These are phyloP conservation scores for Candida suzukii DNA, from an alignment of 805 yeast genomes.

Conservation along the genomic window DNA sequence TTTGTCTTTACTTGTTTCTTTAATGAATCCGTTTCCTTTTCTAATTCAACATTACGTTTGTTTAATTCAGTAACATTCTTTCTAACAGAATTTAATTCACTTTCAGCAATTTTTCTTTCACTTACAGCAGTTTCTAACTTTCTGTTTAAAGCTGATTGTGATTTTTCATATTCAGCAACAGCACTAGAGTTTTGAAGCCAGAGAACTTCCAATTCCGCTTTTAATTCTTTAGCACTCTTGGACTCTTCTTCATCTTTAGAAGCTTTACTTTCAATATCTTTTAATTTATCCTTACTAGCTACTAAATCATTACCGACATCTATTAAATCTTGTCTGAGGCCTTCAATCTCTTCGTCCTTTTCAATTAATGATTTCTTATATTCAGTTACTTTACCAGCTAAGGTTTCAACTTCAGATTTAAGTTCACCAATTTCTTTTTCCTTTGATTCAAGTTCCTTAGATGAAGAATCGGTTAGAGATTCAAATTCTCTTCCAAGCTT, in stretches of 20 bases:
- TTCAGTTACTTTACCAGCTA: slow-evolving; percentile 7
- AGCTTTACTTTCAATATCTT: slow-evolving; percentile 23
- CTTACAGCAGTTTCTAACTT: slow-evolving; percentile 12
- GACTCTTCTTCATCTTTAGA: background rate
- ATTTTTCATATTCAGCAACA: slow-evolving; percentile 27
- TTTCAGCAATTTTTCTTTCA: slow-evolving; percentile 5
- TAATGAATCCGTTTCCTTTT: slow-evolving; percentile 3
- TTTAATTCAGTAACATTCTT: background rate
- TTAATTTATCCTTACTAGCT: slow-evolving; percentile 53
- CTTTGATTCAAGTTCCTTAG: slow-evolving; percentile 1
- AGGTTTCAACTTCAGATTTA: slow-evolving; percentile 4
- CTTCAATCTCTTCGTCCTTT: slow-evolving; percentile 59
- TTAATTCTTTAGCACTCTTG: slow-evolving; percentile 5
- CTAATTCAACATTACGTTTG: slow-evolving; percentile 3
- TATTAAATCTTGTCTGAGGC: slow-evolving; percentile 66
- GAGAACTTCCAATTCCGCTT: slow-evolving; percentile 20
- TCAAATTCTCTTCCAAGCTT: slow-evolving; percentile 5
- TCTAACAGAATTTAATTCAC: background rate
- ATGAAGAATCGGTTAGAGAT: background rate
- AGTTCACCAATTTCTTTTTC: background rate
- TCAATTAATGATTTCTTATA: slow-evolving; percentile 26
- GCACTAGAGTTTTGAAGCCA: slow-evolving; percentile 30
- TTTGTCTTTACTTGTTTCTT: slow-evolving; percentile 11
- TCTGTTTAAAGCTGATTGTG: slow-evolving; percentile 17
- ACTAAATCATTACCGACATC: slow-evolving; percentile 78